These are phyloP conservation scores for Ceratobasidium sp. DNA, from an alignment of 1,284 basidiomycete species.

Conservation along the genomic window DNA sequence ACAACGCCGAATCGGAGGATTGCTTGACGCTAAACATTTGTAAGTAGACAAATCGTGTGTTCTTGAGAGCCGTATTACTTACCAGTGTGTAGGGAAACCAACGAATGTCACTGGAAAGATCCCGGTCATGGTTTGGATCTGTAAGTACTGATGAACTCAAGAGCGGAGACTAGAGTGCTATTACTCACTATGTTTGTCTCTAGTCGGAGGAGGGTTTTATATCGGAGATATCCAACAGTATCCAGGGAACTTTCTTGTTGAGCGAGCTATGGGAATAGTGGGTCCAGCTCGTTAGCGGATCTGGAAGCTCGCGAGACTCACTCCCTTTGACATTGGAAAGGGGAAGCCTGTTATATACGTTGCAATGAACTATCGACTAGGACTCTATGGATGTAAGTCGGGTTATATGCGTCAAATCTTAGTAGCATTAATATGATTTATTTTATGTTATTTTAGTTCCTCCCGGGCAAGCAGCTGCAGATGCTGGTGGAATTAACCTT, in stretches of 20 bases:
- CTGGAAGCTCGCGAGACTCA: constrained; percentile 21
- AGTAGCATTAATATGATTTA: constrained; percentile 8
- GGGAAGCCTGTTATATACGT: constrained; percentile 54
- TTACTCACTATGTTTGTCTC: not conserved
- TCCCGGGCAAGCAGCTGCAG: constrained; percentile 52
- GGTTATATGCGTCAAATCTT: not conserved
- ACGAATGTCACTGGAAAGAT: constrained; percentile 10
- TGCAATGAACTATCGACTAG: constrained; percentile 54
- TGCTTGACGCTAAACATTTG: constrained; percentile 38
- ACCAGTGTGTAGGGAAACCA: not conserved
- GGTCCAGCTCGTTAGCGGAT: constrained; percentile 15
- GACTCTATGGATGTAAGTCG: constrained; percentile 37
- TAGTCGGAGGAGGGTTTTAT: constrained; percentile 37
- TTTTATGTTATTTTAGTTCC: constrained; percentile 50
- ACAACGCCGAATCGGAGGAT: constrained; percentile 24
- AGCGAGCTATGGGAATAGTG: not conserved
- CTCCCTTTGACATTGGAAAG: constrained; percentile 1
- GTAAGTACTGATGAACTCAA: not conserved
- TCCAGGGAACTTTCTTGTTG: constrained; percentile 14
- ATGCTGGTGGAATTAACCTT: constrained; percentile 51
- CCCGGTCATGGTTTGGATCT: constrained; percentile 39
- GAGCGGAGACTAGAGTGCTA: not conserved
- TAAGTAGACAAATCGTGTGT: not conserved
- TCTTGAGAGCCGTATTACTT: not conserved
- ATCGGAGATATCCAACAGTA: constrained; percentile 1